Percentiles rank a stretch among this genome's conserved stretches.
Evolutionary conservation across 805 yeast genomes (phyloP).

Genomic region (Kazachstania africana): DNA sequence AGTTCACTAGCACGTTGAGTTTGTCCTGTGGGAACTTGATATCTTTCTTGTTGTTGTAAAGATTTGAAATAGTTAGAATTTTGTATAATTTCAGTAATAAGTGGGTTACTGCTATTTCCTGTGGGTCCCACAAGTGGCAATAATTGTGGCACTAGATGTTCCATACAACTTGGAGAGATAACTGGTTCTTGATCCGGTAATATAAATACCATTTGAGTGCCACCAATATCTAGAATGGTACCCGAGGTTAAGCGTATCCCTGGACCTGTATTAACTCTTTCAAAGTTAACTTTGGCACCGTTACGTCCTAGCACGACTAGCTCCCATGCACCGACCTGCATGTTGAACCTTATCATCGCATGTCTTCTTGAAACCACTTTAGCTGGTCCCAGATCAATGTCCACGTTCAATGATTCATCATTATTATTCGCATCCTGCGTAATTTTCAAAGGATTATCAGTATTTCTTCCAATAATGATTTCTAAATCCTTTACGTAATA

Average conservation of each 20-base stretch:
- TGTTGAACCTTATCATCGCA: constrained; percentile 72
- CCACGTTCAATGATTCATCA: constrained; percentile 10
- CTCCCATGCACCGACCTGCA: constrained; percentile 74
- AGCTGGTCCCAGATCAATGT: constrained; percentile 92
- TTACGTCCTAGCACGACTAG: constrained; percentile 75
- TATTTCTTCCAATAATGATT: constrained; percentile 78
- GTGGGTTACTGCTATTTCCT: constrained; percentile 10
- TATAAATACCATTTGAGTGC: constrained; percentile 98
- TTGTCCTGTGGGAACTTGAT: constrained; percentile 1
- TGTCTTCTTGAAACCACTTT: constrained; percentile 92
- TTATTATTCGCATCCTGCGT: neutral
- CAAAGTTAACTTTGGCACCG: constrained; percentile 82
- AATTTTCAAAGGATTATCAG: constrained; percentile 24
- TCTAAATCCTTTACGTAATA: constrained; percentile 73
- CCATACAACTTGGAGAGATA: constrained; percentile 34
- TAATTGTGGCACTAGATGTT: constrained; percentile 25
- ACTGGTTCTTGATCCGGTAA: constrained; percentile 80
- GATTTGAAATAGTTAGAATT: constrained; percentile 11
- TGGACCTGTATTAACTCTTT: constrained; percentile 32
- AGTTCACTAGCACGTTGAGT: constrained; percentile 5
- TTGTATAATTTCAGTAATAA: constrained; percentile 16
- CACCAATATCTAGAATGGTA: constrained; percentile 88
- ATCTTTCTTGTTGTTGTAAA: constrained; percentile 4
- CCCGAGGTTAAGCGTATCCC: constrained; percentile 66
- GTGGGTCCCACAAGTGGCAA: constrained; percentile 13